Evolutionary conservation across 2,329 filamentous ascomycete genomes (phyloP).

Genomic region (Ophiostoma australiae): DNA sequence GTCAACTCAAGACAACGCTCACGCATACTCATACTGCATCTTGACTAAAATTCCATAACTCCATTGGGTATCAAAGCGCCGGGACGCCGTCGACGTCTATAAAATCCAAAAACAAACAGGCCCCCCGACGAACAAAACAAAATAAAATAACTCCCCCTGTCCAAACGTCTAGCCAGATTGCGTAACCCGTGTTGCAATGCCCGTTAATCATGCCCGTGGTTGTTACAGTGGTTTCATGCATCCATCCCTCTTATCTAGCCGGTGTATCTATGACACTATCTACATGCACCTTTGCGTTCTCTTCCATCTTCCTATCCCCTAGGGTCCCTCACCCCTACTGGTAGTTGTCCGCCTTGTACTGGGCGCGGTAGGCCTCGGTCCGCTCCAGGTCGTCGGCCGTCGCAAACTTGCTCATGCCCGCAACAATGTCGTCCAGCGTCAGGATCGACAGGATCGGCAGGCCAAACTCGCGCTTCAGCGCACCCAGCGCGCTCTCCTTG

Average conservation of each 20-base stretch:
- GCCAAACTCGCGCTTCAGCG: conserved; percentile 75
- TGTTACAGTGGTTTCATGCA: conserved; percentile 9
- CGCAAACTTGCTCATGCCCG: conserved; percentile 58
- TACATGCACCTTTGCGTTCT: not conserved
- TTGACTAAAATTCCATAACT: not conserved
- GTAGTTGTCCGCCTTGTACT: conserved; percentile 54
- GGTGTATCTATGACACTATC: not conserved
- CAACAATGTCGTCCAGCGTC: conserved; percentile 77
- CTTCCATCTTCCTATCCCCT: not conserved
- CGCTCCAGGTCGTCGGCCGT: conserved; percentile 58
- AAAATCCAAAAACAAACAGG: conserved; percentile 1
- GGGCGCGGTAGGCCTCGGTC: conserved; percentile 67
- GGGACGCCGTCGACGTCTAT: not conserved
- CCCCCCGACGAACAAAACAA: conserved; percentile 6
- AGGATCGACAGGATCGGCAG: conserved; percentile 81
- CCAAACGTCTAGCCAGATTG: conserved; percentile 5
- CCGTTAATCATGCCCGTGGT: conserved; percentile 8
- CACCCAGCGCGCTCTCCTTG: conserved; percentile 75
- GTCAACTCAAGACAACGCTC: too few relatives aligned
- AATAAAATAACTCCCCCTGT: conserved; percentile 7
- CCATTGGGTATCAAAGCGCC: conserved; percentile 4
- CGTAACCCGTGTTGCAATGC: not conserved
- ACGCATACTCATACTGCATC: not conserved
- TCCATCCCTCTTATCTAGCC: conserved; percentile 1
- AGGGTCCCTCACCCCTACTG: not conserved